Percentiles rank a stretch among this genome's conserved stretches.
phyloP scores from a whole-genome alignment of 768 basidiomycete species.

The Leucosporidium scottii region DNA sequence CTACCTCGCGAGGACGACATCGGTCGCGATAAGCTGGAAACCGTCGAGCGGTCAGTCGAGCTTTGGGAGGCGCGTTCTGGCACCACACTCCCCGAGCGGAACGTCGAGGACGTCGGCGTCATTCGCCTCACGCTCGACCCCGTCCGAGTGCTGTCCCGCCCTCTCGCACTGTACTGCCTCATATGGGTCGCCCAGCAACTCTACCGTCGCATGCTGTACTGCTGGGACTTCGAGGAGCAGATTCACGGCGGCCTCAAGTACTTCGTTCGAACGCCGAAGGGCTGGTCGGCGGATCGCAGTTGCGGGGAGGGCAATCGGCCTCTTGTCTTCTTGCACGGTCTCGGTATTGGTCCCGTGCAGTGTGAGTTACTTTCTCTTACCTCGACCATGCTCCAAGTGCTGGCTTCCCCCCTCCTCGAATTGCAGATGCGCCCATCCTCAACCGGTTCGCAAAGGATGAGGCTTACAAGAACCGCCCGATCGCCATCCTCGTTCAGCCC shows the following conservation, averaged over 20 bases:
- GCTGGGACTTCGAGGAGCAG: slow-evolving; percentile 16
- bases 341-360: slow-evolving; percentile 62
- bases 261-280: slow-evolving; percentile 59
- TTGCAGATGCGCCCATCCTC: neutral
- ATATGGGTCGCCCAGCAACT: slow-evolving; percentile 8
- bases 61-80: slow-evolving; percentile 27
- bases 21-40: slow-evolving; percentile 3
- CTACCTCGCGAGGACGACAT: slow-evolving; percentile 8
- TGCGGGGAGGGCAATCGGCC: slow-evolving; percentile 47
- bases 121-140: slow-evolving; percentile 70
- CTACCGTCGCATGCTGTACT: neutral
- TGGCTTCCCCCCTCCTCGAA: neutral
- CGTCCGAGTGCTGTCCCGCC: slow-evolving; percentile 61
- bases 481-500: slow-evolving; percentile 71
- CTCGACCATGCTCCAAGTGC: neutral
- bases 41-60: slow-evolving; percentile 4
- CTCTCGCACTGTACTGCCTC: slow-evolving; percentile 48
- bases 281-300: slow-evolving; percentile 52
- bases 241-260: slow-evolving; percentile 46
- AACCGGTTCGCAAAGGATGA: slow-evolving; percentile 52
- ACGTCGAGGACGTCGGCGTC: slow-evolving; percentile 42
- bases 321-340: slow-evolving; percentile 77
- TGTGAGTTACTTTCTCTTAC: slow-evolving; percentile 36
- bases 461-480: slow-evolving; percentile 58
- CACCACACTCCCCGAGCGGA: slow-evolving; percentile 7